phyloP scores from a whole-genome alignment of 2,329 filamentous ascomycete genomes.

The Thelonectria discophora region DNA sequence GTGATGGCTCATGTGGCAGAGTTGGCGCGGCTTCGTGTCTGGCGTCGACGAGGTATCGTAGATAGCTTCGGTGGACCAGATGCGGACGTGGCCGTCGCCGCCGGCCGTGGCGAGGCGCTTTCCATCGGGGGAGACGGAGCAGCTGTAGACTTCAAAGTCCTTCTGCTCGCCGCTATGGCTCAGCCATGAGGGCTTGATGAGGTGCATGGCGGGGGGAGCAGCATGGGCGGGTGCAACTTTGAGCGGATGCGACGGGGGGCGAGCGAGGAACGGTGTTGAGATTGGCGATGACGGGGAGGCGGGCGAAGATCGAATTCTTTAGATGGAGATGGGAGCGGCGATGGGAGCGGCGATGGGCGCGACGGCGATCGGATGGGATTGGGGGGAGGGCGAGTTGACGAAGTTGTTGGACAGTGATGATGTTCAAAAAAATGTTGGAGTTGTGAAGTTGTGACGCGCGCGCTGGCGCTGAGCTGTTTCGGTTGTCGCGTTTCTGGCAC shows the following conservation, averaged over 20 bases:
- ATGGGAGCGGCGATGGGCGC: conserved; percentile 2
- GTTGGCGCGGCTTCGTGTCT: conserved; percentile 84
- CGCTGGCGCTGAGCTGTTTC: conserved; percentile 11
- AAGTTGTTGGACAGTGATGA: conserved; percentile 5
- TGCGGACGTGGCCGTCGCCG: conserved; percentile 95
- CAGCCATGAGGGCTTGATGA: conserved; percentile 96
- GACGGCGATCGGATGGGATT: conserved; percentile 1
- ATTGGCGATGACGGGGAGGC: neutral
- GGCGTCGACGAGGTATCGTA: conserved; percentile 77
- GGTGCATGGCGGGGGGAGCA: conserved; percentile 67
- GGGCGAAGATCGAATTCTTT: too few species aligned
- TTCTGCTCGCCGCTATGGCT: conserved; percentile 97
- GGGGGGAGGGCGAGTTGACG: neutral
- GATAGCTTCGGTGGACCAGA: conserved; percentile 97
- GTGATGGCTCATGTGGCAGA: conserved; percentile 98
- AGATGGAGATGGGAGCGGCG: neutral
- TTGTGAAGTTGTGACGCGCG: conserved; percentile 18
- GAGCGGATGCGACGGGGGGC: neutral
- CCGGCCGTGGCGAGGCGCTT: conserved; percentile 91
- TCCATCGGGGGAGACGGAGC: conserved; percentile 95
- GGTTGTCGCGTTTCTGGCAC: conserved; percentile 10
- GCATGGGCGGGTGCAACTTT: conserved; percentile 34
- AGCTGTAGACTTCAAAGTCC: conserved; percentile 98
- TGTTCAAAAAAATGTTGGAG: conserved; percentile 20
- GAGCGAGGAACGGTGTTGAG: neutral